phyloP scores from a whole-genome alignment of 129 eudicot genomes.

The Flaveria ramosissima region DNA sequence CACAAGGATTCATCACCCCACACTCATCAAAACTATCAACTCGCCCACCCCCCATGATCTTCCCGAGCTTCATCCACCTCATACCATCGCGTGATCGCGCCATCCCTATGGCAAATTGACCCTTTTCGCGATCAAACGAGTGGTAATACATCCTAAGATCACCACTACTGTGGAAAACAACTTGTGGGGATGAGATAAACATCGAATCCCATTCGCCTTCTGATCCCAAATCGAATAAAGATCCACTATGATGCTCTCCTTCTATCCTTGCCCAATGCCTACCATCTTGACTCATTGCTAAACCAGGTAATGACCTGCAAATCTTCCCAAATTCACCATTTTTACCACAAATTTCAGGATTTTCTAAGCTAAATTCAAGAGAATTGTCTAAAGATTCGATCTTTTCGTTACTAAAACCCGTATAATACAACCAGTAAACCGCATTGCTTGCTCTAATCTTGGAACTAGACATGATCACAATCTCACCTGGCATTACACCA shows the following conservation, averaged over 20 bases:
- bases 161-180: constrained; percentile 65
- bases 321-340: constrained; percentile 40
- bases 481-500: constrained; percentile 70
- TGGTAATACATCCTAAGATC: constrained; percentile 94
- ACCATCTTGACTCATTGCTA: constrained; percentile 97
- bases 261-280: constrained; percentile 97
- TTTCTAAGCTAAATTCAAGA: constrained; percentile 39
- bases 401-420: constrained; percentile 62
- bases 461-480: constrained; percentile 79
- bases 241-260: constrained; percentile 94
- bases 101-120: constrained; percentile 58
- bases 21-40: constrained; percentile 59
- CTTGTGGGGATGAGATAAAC: constrained; percentile 84
- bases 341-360: constrained; percentile 34
- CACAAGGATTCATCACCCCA: constrained; percentile 67
- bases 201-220: constrained; percentile 84
- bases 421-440: constrained; percentile 91
- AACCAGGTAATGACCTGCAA: constrained; percentile 72
- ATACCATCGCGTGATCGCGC: constrained; percentile 93
- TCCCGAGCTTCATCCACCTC: constrained; percentile 87
- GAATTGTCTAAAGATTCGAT: constrained; percentile 40
- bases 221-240: constrained; percentile 80
- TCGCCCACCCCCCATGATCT: constrained; percentile 59
- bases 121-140: constrained; percentile 62
- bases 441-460: constrained; percentile 65